Percentiles rank a stretch among this genome's conserved stretches.
These are phyloP conservation scores for Heliosperma pusillum DNA, from an alignment of 148 eudicot genomes.

Conservation along the genomic window DNA sequence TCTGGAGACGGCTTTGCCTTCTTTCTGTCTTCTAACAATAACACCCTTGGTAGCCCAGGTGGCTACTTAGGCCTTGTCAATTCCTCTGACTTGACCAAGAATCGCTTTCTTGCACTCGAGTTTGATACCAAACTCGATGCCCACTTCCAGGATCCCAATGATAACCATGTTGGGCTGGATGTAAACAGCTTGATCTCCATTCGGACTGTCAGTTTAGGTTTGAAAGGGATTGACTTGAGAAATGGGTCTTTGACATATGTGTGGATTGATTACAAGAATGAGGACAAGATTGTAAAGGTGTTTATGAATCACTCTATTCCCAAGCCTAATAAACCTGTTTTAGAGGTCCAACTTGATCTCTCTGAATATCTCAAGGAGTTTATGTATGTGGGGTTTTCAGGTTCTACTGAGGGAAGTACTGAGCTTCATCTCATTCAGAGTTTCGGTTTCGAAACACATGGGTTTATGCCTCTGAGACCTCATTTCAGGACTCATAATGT, in stretches of 20 bases:
- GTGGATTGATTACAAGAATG: conserved; percentile 78
- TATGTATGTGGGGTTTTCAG: conserved; percentile 80
- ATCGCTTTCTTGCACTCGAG: conserved; percentile 70
- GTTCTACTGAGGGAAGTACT: conserved; percentile 87
- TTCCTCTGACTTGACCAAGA: conserved; percentile 55
- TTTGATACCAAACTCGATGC: conserved; percentile 65
- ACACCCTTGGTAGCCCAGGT: conserved; percentile 64
- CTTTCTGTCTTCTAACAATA: conserved; percentile 63
- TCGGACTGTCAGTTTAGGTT: conserved; percentile 36
- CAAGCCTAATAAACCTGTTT: conserved; percentile 50
- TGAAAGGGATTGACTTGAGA: conserved; percentile 47
- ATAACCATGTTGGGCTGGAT: conserved; percentile 80
- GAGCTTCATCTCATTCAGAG: conserved; percentile 58
- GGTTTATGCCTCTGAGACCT: conserved; percentile 44
- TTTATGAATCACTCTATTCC: conserved; percentile 47
- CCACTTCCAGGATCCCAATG: conserved; percentile 62
- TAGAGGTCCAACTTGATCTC: conserved; percentile 50
- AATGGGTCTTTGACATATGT: conserved; percentile 57
- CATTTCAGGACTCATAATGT: conserved; percentile 57
- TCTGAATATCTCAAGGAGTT: conserved; percentile 49
- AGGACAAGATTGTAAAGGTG: conserved; percentile 35
- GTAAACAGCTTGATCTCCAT: conserved; percentile 56
- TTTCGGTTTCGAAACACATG: conserved; percentile 58
- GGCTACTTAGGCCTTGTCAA: conserved; percentile 81
- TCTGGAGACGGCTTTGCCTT: conserved; percentile 74